These are phyloP conservation scores for Niebla homalea DNA, from an alignment of 495 filamentous ascomycete species.

Conservation along the genomic window DNA sequence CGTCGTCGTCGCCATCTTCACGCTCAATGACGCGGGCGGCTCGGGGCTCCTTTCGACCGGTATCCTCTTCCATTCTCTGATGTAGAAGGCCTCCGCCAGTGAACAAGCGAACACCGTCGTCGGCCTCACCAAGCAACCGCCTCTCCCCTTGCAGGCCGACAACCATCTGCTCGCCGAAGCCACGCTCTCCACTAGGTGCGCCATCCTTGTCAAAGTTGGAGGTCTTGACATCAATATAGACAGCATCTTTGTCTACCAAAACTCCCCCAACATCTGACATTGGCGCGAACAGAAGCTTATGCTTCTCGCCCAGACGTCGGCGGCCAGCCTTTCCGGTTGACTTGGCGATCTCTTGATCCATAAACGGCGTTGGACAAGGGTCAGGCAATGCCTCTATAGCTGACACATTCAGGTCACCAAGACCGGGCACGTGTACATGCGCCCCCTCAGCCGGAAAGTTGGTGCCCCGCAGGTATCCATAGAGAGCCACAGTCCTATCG, in stretches of 20 bases:
- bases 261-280: conserved; percentile 97
- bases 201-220: conserved; percentile 56
- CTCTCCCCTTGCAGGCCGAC: conserved; percentile 77
- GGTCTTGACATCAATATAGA: conserved; percentile 65
- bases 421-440: conserved; percentile 80
- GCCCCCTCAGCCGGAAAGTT: conserved; percentile 84
- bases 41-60: conserved; percentile 58
- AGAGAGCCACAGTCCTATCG: conserved; percentile 79
- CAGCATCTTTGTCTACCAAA: conserved; percentile 65
- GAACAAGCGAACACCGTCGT: conserved; percentile 73
- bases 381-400: conserved; percentile 79
- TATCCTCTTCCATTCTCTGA: conserved; percentile 42
- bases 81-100: conserved; percentile 57
- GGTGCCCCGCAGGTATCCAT: conserved; percentile 89
- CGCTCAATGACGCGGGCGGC: conserved; percentile 50
- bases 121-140: conserved; percentile 65
- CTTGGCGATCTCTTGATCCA: conserved; percentile 74
- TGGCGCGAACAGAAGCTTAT: conserved; percentile 87
- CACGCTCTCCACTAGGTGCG: conserved; percentile 52
- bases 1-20: conserved; percentile 36
- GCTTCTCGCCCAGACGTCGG: conserved; percentile 78
- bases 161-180: conserved; percentile 85
- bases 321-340: conserved; percentile 63
- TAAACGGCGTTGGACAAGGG: conserved; percentile 85
- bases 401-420: conserved; percentile 83